Base-by-base conservation (phyloP, 2,329 filamentous ascomycete genomes). In the Colletotrichum tofieldiae region DNA sequence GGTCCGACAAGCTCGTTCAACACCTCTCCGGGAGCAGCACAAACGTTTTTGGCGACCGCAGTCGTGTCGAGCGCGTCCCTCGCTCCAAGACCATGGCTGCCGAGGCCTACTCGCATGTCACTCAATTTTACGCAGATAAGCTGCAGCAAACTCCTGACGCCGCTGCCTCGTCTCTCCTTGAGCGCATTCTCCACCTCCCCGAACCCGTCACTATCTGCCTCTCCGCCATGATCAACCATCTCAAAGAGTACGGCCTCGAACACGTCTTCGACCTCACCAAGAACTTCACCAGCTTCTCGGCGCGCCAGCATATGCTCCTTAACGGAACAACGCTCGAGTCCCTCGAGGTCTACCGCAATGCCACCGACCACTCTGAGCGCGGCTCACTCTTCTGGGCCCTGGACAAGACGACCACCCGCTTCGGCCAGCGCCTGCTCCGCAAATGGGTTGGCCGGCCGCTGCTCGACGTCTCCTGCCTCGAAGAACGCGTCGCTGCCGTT, bases 261-360 rank as follows among this genome's bases (percentile, higher is more conserved):
- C 95, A 98, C 84, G 94, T 99, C 65, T 98, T 99, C 77, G 93
- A 98, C 78, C 85, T 99, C 54, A 98, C 96, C 1, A 98, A 97
- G 77, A 98, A 98, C 83, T 99, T 99, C 78, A 93, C 98, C 76
- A 94, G 95, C 2, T 99, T 99, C 83, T 98, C 94, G 76, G 94
- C 95, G 9, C 88, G 95, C 47, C 95, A 96, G 18, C 95, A 98
- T 79, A 98, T 99, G 96, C 86, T 98, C 5, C 86, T 99, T 72
- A 98, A 97, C 79, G 96, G 96, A 55, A 99, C 98, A 66, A 98
- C 96, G 0, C 85, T 99, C 47, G 96, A 94, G 60, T 98, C 94
- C 77, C 88, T 99, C 16, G 96, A 99, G 80, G 94, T 99, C 2
- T 99, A 98, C 79, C 93, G 95, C 73, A 99, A 99, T 76, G 91